A percentile compares a stretch with the other conserved stretches of the same genome.
These are phyloP conservation scores for Gautieria morchelliformis DNA, from an alignment of 768 basidiomycete genomes.

Conservation along the genomic window DNA sequence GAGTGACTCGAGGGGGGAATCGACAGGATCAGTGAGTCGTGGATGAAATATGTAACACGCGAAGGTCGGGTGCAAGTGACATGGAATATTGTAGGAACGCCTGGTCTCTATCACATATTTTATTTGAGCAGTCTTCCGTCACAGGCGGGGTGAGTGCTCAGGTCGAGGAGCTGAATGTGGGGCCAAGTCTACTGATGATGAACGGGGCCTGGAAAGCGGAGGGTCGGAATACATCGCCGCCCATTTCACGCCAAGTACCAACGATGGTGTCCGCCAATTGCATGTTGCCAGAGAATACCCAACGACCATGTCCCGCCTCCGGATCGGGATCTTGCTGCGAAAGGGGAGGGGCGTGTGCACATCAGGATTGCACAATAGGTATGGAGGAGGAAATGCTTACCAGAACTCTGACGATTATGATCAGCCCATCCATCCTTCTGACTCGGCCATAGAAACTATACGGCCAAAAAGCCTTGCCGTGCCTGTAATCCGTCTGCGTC, in stretches of 20 bases:
- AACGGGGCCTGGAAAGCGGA: neutral
- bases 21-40: too few species aligned
- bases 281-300: constrained; percentile 7
- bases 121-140: too few species aligned
- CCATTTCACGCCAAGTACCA: neutral
- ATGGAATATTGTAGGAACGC: too few species aligned
- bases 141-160: neutral
- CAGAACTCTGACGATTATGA: constrained; percentile 4
- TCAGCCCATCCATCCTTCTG: constrained; percentile 1
- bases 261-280: neutral
- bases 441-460: constrained; percentile 1
- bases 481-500: neutral
- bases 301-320: constrained; percentile 1
- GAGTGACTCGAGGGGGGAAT: too few species aligned
- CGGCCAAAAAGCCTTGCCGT: neutral
- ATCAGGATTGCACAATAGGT: neutral
- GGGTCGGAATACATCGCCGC: neutral
- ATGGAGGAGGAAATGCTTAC: neutral
- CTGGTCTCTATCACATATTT: too few species aligned
- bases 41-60: too few species aligned
- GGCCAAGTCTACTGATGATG: constrained; percentile 5
- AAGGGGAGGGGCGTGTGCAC: neutral
- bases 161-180: neutral
- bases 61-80: too few species aligned
- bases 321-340: neutral